These are phyloP conservation scores for Hypoxylon intermedium DNA, from an alignment of 495 filamentous ascomycete species.

Conservation along the genomic window DNA sequence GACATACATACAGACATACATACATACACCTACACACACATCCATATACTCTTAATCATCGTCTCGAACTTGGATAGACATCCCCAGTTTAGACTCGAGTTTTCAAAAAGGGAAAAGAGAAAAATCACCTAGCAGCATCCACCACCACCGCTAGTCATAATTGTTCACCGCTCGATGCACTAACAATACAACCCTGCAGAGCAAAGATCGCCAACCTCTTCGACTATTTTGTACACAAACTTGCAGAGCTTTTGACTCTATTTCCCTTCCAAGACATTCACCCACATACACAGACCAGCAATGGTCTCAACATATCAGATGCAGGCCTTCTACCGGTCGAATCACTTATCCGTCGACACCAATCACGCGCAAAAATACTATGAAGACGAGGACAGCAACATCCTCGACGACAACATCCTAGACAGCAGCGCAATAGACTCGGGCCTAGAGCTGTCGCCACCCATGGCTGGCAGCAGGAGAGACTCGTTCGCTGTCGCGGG, in stretches of 20 bases:
- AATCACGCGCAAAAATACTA: conserved; percentile 65
- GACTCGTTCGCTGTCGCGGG: conserved; percentile 73
- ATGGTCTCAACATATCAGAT: conserved; percentile 62
- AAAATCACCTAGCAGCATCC: conserved; percentile 14
- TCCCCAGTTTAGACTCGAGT: conserved; percentile 29
- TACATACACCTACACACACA: conserved; percentile 13
- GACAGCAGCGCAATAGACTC: conserved; percentile 69
- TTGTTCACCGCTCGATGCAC: conserved; percentile 42
- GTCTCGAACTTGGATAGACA: conserved; percentile 24
- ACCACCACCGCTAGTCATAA: conserved; percentile 19
- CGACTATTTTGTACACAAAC: conserved; percentile 31
- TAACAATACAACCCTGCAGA: conserved; percentile 48
- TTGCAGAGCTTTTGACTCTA: conserved; percentile 30
- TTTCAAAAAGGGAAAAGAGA: conserved; percentile 17
- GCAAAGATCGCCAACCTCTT: conserved; percentile 34
- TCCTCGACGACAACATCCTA: conserved; percentile 86
- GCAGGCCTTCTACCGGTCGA: conserved; percentile 69
- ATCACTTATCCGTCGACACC: conserved; percentile 67
- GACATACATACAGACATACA: conserved; percentile 16
- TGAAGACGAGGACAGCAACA: conserved; percentile 81
- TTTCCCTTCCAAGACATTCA: conserved; percentile 10
- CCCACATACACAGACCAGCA: conserved; percentile 44
- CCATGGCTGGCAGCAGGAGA: conserved; percentile 69
- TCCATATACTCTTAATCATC: conserved; percentile 33
- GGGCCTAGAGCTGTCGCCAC: conserved; percentile 72